Evolutionary conservation across 1,284 basidiomycete genomes (phyloP).

Genomic region (Boletus austroedulis): DNA sequence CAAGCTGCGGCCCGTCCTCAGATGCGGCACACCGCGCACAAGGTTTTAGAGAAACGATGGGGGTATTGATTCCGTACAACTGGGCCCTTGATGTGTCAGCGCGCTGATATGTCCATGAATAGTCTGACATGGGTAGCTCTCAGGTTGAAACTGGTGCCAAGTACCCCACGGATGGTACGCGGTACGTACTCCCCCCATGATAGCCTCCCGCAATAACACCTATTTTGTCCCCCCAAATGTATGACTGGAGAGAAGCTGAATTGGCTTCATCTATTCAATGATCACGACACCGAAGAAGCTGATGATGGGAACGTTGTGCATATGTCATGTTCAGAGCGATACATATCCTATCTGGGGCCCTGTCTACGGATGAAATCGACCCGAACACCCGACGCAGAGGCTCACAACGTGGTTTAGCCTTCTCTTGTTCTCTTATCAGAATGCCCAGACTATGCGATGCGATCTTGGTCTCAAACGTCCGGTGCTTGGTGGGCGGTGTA

Average conservation of each 20-base stretch:
- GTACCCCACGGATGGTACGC: not conserved
- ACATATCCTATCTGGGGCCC: not conserved
- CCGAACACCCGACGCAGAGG: not conserved
- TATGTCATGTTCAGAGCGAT: not conserved
- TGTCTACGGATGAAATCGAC: not conserved
- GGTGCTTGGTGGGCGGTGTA: not conserved
- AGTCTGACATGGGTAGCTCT: conserved; percentile 14
- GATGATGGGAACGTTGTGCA: not conserved
- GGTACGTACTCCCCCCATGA: not conserved
- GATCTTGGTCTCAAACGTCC: not conserved
- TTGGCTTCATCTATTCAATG: not conserved
- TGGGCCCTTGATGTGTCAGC: conserved; percentile 17
- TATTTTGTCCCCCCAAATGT: conserved; percentile 12
- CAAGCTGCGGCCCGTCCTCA: not conserved
- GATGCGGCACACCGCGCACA: not conserved
- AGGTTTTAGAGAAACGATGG: not conserved
- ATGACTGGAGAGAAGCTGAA: conserved; percentile 8
- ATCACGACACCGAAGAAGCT: conserved; percentile 21
- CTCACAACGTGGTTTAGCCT: conserved; percentile 29
- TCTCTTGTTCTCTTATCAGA: conserved; percentile 5
- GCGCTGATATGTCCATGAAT: conserved; percentile 10
- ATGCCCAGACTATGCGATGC: not conserved
- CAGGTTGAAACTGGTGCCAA: conserved; percentile 1
- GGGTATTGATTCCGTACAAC: conserved; percentile 18
- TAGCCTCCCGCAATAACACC: conserved; percentile 18